Evolutionary conservation across 2,329 filamentous ascomycete genomes (phyloP), one percentile per base, ranked within the genome.

Genomic region (Scedosporium dehoogii): DNA sequence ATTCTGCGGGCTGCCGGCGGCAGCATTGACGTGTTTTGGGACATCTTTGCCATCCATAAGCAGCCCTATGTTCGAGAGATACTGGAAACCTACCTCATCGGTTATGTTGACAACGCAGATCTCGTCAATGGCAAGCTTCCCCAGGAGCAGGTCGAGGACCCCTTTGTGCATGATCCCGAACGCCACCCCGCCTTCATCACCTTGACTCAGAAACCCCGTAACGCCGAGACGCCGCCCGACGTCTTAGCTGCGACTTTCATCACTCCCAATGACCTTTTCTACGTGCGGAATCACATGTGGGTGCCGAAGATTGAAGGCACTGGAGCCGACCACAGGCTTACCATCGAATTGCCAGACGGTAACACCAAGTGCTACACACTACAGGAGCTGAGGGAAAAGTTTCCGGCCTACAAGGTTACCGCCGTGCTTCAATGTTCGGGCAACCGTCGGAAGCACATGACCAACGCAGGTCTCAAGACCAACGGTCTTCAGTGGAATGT

Each of bases 31-130:
- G 81, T 82, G 0, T 89, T 88, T 72, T 89, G 86, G 86, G 77
- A 87, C 64, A 87, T 89, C 61, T 89, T 89, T 69, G 78, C 80
- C 57, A 88, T 89, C 63, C 86, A 89, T 74, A 85, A 88, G 70
- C 79, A 81, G 18, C 77, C 83, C 51, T 83, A 89, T 64, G 85
- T 89, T 5, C 79, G 81, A 64, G 83, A 87, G 59, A 86, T 89
- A 48, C 75, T 89, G 0, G 78, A 83, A n/a, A 79, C 85, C 66
- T 89, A 85, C 68, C 74, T 81, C 27, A 85, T 89, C 57, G 86
- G 86, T 29, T 81, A 79, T 57, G 78, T 89, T 2, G 80, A 88
- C 65, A 72, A 73, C 1, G 76, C 74, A 9, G 86, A 89, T 67
- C 77, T 89, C 2, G 73, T 81, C n/a, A 73, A 85, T 63, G 85